Percentiles rank a stretch among this genome's conserved stretches.
Evolutionary conservation across 495 filamentous ascomycete genomes (phyloP).

Genomic region (Chaetomium cochliodes): DNA sequence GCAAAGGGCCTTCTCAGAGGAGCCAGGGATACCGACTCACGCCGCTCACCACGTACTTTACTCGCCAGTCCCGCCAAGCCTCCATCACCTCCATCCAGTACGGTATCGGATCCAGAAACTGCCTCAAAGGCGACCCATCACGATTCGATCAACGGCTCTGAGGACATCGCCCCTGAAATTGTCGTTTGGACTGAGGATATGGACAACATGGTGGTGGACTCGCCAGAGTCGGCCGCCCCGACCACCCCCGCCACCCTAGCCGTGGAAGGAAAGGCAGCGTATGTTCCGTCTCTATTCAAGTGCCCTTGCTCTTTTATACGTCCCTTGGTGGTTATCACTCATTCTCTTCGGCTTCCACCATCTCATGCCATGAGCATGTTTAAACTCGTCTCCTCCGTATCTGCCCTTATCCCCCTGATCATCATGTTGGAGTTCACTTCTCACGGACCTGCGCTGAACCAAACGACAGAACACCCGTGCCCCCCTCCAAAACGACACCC

Average conservation of each 20-base stretch:
- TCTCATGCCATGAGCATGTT: neutral
- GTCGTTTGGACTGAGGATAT: constrained; percentile 41
- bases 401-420: neutral
- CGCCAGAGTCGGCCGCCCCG: constrained; percentile 18
- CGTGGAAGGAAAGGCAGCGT: constrained; percentile 10
- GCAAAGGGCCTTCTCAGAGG: constrained; percentile 28
- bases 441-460: neutral
- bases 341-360: neutral
- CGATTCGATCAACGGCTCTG: constrained; percentile 13
- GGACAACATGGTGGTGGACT: constrained; percentile 31
- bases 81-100: constrained; percentile 19
- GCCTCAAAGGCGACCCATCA: neutral
- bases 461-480: constrained; percentile 4
- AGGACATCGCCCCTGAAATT: constrained; percentile 41
- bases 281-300: neutral
- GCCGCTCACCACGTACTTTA: constrained; percentile 25
- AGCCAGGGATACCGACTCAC: constrained; percentile 26
- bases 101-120: constrained; percentile 8
- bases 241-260: constrained; percentile 1
- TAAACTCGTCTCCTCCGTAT: neutral
- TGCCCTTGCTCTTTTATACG: neutral
- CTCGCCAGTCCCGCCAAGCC: constrained; percentile 23
- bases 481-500: constrained; percentile 5
- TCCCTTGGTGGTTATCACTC: neutral
- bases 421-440: neutral